A percentile compares a stretch with the other conserved stretches of the same genome.
Conservation (phyloP, 176 grass and related monocot genomes). For the Bromus sterilis region DNA sequence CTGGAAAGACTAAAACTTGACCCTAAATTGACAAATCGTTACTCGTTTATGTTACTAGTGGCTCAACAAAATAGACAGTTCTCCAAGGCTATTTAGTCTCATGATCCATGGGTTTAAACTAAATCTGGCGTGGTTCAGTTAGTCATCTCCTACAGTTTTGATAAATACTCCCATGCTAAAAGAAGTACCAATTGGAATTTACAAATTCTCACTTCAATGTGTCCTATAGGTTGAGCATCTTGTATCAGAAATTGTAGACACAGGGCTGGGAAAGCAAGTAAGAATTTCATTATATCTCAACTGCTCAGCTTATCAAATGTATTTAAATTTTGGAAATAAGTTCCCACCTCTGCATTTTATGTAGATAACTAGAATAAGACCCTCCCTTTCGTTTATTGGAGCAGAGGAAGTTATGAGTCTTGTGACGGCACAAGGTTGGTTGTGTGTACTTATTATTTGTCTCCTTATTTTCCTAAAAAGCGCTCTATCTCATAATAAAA, state of each 20-base stretch:
- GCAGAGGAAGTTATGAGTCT: constrained; percentile 96
- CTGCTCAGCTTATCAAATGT: neutral
- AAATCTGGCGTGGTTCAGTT: constrained; percentile 5
- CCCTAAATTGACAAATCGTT: neutral
- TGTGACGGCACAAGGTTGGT: constrained; percentile 90
- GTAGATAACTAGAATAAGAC: constrained; percentile 93
- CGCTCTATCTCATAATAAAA: constrained; percentile 18
- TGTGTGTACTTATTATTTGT: neutral
- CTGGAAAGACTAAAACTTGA: neutral
- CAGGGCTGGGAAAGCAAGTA: constrained; percentile 85
- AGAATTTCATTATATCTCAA: constrained; percentile 22
- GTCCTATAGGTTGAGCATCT: constrained; percentile 70
- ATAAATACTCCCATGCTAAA: constrained; percentile 13
- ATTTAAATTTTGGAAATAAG: constrained; percentile 9
- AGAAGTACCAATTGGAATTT: neutral
- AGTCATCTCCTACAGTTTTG: neutral
- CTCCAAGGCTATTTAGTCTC: constrained; percentile 9
- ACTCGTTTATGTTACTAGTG: neutral
- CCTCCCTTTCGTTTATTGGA: constrained; percentile 86
- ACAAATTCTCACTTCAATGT: constrained; percentile 20
- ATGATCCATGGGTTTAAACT: neutral
- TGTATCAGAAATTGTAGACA: constrained; percentile 96
- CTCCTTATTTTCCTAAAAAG: constrained; percentile 6
- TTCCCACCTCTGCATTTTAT: constrained; percentile 22
- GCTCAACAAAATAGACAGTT: neutral